Evolutionary conservation across 2,329 filamentous ascomycete genomes (phyloP).

Genomic region (Leptographium radiaticola): DNA sequence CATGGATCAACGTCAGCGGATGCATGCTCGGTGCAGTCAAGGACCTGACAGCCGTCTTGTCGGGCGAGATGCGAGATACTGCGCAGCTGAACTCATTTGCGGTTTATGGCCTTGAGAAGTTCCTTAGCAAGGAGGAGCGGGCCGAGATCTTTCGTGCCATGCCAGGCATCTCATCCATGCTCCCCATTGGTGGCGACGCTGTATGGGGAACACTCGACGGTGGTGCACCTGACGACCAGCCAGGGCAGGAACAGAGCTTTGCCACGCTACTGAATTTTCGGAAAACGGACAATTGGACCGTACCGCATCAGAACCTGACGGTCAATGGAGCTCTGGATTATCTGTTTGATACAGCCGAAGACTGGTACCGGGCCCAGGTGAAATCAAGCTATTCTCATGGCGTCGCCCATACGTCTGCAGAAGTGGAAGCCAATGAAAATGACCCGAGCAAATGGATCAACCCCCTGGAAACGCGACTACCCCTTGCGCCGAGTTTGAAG

Average conservation of each 20-base stretch:
- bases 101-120: conserved; percentile 93
- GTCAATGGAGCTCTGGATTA: conserved; percentile 66
- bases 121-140: conserved; percentile 78
- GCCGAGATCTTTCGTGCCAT: conserved; percentile 92
- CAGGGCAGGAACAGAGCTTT: conserved; percentile 58
- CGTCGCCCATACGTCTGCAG: conserved; percentile 62
- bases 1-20: conserved; percentile 96
- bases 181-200: conserved; percentile 82
- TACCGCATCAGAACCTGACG: conserved; percentile 63
- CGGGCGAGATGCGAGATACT: conserved; percentile 96
- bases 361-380: conserved; percentile 72
- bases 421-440: conserved; percentile 74
- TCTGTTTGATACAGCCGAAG: conserved; percentile 62
- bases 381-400: conserved; percentile 73
- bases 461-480: conserved; percentile 77
- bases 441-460: conserved; percentile 83
- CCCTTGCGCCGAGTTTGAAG: conserved; percentile 77
- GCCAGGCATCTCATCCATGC: conserved; percentile 93
- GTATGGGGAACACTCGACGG: conserved; percentile 78
- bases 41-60: conserved; percentile 77
- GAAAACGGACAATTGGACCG: conserved; percentile 47
- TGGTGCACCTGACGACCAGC: conserved; percentile 77
- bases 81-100: conserved; percentile 93
- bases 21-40: conserved; percentile 96
- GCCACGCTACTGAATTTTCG: conserved; percentile 82